Conservation (phyloP, 768 basidiomycete species). For the Collybia sordida region DNA sequence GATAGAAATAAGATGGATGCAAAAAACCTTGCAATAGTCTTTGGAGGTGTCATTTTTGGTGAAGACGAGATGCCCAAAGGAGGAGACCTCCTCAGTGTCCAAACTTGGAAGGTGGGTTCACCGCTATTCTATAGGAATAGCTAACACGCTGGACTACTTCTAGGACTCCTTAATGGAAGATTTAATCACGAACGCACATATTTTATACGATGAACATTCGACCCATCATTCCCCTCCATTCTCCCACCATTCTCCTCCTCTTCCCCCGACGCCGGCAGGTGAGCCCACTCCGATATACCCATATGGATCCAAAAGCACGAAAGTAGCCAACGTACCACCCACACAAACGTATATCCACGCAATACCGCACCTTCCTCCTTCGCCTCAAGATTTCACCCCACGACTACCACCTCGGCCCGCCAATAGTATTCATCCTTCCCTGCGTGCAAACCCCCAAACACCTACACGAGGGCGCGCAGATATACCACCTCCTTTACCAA, state of each 20-base stretch:
- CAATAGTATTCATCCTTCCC: conserved; percentile 78
- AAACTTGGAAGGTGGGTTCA: conserved; percentile 62
- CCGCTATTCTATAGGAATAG: neutral
- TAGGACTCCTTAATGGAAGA: conserved; percentile 76
- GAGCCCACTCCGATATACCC: conserved; percentile 55
- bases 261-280: conserved; percentile 70
- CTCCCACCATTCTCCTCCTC: conserved; percentile 50
- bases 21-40: conserved; percentile 90
- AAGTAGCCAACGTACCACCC: conserved; percentile 51
- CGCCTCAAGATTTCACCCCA: conserved; percentile 71
- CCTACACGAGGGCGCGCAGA: conserved; percentile 41
- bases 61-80: conserved; percentile 87
- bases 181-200: conserved; percentile 66
- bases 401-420: conserved; percentile 66
- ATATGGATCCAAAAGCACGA: conserved; percentile 76
- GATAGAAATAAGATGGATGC: conserved; percentile 93
- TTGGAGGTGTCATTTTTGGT: conserved; percentile 86
- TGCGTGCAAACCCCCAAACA: conserved; percentile 50
- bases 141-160: neutral
- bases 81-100: conserved; percentile 75
- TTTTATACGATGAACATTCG: conserved; percentile 65
- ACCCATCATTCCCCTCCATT: conserved; percentile 22
- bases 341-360: conserved; percentile 7
- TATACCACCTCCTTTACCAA: conserved; percentile 19
- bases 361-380: conserved; percentile 18